These are phyloP conservation scores for Colletotrichum orbiculare DNA, from an alignment of 2,329 filamentous ascomycete species.

Conservation along the genomic window DNA sequence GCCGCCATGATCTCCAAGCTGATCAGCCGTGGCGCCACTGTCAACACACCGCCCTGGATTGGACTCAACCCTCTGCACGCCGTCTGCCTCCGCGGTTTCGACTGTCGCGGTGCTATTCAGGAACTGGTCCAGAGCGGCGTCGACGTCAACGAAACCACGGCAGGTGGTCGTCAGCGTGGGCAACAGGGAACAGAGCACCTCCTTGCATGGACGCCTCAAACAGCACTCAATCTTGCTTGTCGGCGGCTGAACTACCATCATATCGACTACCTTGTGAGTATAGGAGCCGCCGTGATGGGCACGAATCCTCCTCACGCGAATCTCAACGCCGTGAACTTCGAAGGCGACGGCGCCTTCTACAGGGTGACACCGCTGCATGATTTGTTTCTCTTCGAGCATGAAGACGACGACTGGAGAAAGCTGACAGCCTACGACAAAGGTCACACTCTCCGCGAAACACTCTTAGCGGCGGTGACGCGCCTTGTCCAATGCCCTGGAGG, in stretches of 20 bases:
- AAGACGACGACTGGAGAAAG: too few species aligned
- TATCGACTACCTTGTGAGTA: neutral
- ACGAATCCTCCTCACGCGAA: constrained; percentile 1
- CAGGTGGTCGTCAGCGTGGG: neutral
- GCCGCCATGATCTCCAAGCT: constrained; percentile 12
- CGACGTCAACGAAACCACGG: constrained; percentile 7
- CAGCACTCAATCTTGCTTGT: constrained; percentile 22
- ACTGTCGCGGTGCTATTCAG: constrained; percentile 8
- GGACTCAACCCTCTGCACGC: constrained; percentile 27
- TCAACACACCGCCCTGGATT: constrained; percentile 1
- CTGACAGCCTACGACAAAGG: too few species aligned
- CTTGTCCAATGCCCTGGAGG: too few species aligned
- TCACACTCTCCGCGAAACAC: too few species aligned
- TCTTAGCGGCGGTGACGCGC: too few species aligned
- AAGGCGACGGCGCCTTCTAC: neutral
- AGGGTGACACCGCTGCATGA: constrained; percentile 21
- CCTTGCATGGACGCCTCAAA: constrained; percentile 6
- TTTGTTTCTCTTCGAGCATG: constrained; percentile 12
- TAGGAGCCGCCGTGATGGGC: neutral
- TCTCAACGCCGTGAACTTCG: neutral
- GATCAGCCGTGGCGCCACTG: neutral
- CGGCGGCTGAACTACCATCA: constrained; percentile 9
- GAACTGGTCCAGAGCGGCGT: constrained; percentile 15
- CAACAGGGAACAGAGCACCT: neutral
- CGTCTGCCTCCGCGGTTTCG: constrained; percentile 11